Conservation (phyloP, 2,329 filamentous ascomycete genomes). For the Pseudocercospora vitis region DNA sequence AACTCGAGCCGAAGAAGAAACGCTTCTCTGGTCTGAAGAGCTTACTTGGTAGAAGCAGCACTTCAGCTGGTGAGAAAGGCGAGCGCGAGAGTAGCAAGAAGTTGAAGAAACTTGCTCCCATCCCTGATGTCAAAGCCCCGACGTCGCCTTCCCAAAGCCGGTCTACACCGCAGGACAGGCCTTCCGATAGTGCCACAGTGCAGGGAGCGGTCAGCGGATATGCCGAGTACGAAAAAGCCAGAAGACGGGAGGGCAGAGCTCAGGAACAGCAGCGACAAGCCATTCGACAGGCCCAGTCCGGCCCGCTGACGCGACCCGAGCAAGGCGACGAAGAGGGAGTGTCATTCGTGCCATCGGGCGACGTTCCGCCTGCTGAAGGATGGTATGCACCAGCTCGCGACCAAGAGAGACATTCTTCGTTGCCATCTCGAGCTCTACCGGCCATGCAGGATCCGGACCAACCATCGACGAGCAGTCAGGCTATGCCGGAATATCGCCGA, state of each 20-base stretch:
- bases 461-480: constrained; percentile 4
- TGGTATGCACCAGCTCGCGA: constrained; percentile 1
- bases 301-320: neutral
- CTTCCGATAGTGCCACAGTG: constrained; percentile 10
- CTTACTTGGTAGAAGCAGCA: constrained; percentile 44
- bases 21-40: constrained; percentile 48
- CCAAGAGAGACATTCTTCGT: neutral
- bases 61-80: constrained; percentile 31
- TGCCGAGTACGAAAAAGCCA: constrained; percentile 11
- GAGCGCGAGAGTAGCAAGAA: constrained; percentile 10
- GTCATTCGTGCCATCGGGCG: neutral
- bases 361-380: constrained; percentile 1
- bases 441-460: neutral
- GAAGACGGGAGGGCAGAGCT: neutral
- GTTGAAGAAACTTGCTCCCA: constrained; percentile 12
- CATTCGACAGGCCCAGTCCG: neutral
- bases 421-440: neutral
- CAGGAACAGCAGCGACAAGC: neutral
- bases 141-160: constrained; percentile 4
- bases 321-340: neutral
- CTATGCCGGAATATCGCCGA: constrained; percentile 19
- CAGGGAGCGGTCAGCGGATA: constrained; percentile 13
- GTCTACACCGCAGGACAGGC: constrained; percentile 5
- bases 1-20: constrained; percentile 41
- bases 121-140: neutral